Conservation (phyloP, 768 basidiomycete species). For the Trametes cinnabarina region DNA sequence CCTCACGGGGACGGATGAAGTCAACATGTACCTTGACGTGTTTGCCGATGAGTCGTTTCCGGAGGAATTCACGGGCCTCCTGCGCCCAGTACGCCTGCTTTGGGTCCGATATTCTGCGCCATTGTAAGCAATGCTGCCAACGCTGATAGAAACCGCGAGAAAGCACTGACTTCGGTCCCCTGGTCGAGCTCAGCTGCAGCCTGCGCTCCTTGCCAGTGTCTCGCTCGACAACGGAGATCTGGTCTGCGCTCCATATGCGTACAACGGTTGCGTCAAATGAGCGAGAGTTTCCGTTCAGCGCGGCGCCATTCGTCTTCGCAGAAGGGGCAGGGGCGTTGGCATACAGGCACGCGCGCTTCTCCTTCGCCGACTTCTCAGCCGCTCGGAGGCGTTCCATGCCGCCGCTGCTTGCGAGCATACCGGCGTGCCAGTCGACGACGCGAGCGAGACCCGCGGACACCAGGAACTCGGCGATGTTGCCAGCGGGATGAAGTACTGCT, state of each 20-base stretch:
- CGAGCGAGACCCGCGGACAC: constrained; percentile 83
- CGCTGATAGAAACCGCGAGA: neutral
- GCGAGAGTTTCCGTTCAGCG: constrained; percentile 43
- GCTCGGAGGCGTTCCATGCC: constrained; percentile 86
- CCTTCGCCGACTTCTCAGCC: constrained; percentile 79
- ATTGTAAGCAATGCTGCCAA: constrained; percentile 19
- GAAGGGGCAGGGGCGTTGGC: constrained; percentile 49
- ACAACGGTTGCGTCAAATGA: constrained; percentile 80
- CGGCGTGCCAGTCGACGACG: constrained; percentile 97
- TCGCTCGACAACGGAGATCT: constrained; percentile 77
- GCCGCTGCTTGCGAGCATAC: constrained; percentile 81
- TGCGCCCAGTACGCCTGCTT: constrained; percentile 85
- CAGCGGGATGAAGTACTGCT: constrained; percentile 83
- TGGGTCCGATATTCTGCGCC: constrained; percentile 73
- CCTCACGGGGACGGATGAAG: constrained; percentile 87
- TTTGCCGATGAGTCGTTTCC: constrained; percentile 91
- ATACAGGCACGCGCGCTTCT: constrained; percentile 69
- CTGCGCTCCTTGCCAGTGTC: constrained; percentile 74
- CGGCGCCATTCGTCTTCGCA: constrained; percentile 47
- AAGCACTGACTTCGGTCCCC: constrained; percentile 71
- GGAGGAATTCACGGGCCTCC: constrained; percentile 90
- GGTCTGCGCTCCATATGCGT: constrained; percentile 91
- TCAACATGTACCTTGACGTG: constrained; percentile 80
- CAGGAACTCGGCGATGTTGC: constrained; percentile 91
- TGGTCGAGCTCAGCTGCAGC: constrained; percentile 84